Evolutionary conservation across 1,139 yeast genomes (phyloP).

Genomic region (Pichia sp.): DNA sequence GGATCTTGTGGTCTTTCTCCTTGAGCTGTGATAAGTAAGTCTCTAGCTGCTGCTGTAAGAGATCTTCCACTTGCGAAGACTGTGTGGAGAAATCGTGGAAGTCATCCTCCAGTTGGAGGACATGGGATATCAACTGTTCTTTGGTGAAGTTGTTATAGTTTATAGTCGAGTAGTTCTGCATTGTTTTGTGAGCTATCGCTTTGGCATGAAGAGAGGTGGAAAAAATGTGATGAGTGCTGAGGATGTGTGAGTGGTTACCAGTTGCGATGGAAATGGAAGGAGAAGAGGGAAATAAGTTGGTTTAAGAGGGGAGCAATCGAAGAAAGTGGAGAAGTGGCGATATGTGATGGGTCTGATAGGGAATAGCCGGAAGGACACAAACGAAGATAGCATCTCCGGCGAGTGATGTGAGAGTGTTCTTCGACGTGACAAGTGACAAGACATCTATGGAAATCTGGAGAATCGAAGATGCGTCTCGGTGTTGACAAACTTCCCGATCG

Average conservation of each 20-base stretch:
- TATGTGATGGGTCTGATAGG: no score
- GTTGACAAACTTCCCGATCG: conserved; percentile 11
- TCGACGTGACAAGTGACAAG: no score
- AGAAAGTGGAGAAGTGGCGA: no score
- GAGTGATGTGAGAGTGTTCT: no score
- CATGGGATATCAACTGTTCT: conserved; percentile 21
- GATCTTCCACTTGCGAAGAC: conserved; percentile 28
- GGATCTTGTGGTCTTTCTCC: conserved; percentile 5
- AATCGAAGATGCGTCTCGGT: no score
- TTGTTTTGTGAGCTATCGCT: neutral
- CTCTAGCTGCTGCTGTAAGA: conserved; percentile 26
- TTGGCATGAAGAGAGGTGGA: neutral
- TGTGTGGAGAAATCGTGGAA: conserved; percentile 23
- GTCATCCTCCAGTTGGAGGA: conserved; percentile 24
- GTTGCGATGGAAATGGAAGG: no score
- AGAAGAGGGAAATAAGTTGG: no score
- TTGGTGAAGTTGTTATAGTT: conserved; percentile 10
- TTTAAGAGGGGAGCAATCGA: no score
- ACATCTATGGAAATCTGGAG: no score
- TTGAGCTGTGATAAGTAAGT: neutral
- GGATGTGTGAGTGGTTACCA: neutral
- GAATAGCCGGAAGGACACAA: no score
- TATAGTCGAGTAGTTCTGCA: neutral
- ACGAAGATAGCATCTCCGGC: no score
- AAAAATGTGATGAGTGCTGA: neutral